Evolutionary conservation across 345 rosid species (phyloP), one percentile per base, ranked within the genome.

Genomic region (Reutealis trisperma): DNA sequence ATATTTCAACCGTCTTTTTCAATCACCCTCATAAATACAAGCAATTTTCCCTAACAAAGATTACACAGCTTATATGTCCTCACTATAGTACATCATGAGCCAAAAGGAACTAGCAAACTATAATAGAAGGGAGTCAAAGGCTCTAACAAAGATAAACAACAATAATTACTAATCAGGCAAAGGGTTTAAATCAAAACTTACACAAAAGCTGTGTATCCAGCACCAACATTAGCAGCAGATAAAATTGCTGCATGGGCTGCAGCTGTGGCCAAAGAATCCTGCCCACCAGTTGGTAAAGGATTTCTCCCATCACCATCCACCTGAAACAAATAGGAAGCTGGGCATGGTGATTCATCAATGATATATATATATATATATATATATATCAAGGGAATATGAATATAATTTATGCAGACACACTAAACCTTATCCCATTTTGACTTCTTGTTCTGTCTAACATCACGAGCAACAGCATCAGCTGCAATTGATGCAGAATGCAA

Each of bases 351-450:
- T 57, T 65, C 16, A 64, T 65, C n/a, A 63, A 78, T 3, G 21
- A 12, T 13, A 6, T 11, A 68, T 42, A 16, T n/a, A n/a, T n/a
- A n/a, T n/a, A n/a, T n/a, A n/a, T n/a, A n/a, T n/a, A n/a, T n/a
- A 27, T 25, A 10, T 9, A 41, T 63, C 19, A 58, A 27, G 4
- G 49, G 41, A 37, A 37, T 37, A 6, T 4, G 5, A 37, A 65
- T 34, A 22, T 49, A 49, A 58, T 21, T 42, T 42, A 41, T 49
- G 60, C 34, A 58, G n/a, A 54, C 63, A 37, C n/a, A 30, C 72
- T 59, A 80, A 52, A 95, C 96, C 97, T 92, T 91, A 79, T 92
- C 98, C 99, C 99, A 94, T 83, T 96, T 92, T 54, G 97, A 93
- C 83, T 90, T 96, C 87, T 93, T 93, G 86, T 87, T 93, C 27